Evolutionary conservation across 148 eudicot genomes (phyloP), one percentile per base, ranked within the genome.

Genomic region (Camellia lanceoleosa): DNA sequence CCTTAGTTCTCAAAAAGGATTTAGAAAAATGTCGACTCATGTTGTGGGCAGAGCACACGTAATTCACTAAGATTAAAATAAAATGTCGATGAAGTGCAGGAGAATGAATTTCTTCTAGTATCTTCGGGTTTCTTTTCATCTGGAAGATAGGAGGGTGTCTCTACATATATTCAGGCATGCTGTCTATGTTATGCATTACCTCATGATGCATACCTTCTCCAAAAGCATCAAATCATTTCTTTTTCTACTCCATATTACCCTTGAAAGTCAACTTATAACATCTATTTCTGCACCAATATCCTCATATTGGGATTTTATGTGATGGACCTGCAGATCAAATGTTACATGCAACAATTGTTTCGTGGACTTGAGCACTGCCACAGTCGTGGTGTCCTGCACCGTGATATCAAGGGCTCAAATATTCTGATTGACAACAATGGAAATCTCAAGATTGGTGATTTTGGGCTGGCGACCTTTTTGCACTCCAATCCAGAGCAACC

Each of bases 371-470:
- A 88, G 78, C 84, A 90, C 80, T 90, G 93, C 69, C 93, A 90
- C 77, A 88, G 63, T 71, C 88, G 89, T 58, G 93, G 93, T 67
- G 90, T 90, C 15, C 66, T 90, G 51, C 93, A 90, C 74, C 91
- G 93, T 81, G 93, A 90, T 75, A 89, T 89, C 77, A 89, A 89
- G 84, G 92, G 92, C 23, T 84, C 92, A 60, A 89, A 89, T 81
- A 87, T 90, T 56, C 69, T 90, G 74, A 85, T 90, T 71, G 90
- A 86, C 79, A 82, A 87, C 73, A 72, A 85, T 71, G 91, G 93
- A 46, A 90, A 85, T 80, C 86, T 90, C 9, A 90, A 90, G 67
- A 90, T 90, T 81, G 93, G 87, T 81, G 93, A 90, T 84, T 90
- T 90, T 81, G 91, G 93, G 62, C 69, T 90, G 84, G 91, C 91